Evolutionary conservation across 352 stramenopile genomes (phyloP), one percentile per base, ranked within the genome.

Genomic region (Phytophthora melonis): DNA sequence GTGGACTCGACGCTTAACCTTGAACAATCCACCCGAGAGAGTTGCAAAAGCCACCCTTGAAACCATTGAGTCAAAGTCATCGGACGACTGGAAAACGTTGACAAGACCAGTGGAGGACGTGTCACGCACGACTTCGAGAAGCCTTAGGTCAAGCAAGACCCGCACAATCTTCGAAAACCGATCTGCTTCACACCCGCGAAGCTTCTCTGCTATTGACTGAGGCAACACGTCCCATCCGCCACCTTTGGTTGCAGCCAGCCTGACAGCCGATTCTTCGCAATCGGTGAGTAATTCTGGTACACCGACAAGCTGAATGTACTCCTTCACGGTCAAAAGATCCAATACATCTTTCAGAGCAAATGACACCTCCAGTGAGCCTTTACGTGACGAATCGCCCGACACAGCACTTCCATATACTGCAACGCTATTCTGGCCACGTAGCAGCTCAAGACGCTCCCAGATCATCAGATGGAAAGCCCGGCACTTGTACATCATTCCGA

Each of bases 231-330:
- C 63, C 88, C 88, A 95, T 9, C 83, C 77, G 27, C 82, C 73
- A 19, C 78, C 78, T 14, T 82, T 81, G 3, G 74, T 67, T 14
- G 83, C 72, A n/a, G 77, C 75, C 56, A 80, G 76, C 39, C 77
- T 70, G 13, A 95, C 84, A 27, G 75, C 74, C 65, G 71, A 72
- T 77, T 95, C 88, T 68, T 96, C 88, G 5, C 39, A 21, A 41
- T 94, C 86, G 2, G 70, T 86, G 43, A 96, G 74, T 10, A 92
- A 43, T 39, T 94, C 87, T 9, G 72, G 86, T 16, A 90, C 72
- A 9, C 89, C 89, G 23, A 92, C 83, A 52, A 96, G 69, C 21
- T 94, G 86, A 13, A 94, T 78, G 58, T 91, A 96, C 49, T 94
- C 88, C 16, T 83, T 83, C 23, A 94, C 71, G 18, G 74, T 82